Conservation (phyloP, 2,329 filamentous ascomycete species). For the Sarocladium oryzae region DNA sequence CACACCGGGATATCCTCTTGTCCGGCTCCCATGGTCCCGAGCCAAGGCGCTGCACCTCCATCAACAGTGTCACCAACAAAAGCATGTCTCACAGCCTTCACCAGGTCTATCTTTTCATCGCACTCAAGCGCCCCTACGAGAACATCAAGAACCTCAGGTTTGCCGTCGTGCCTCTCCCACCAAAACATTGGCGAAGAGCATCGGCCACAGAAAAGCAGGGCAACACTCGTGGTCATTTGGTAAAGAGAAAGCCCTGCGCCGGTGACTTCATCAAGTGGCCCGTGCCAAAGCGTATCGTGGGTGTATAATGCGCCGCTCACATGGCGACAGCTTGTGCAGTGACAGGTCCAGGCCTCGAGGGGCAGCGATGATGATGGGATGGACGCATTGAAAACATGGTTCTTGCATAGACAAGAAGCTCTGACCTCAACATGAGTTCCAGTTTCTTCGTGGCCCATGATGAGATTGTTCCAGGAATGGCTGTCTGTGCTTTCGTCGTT, state of each 20-base stretch:
- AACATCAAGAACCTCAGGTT: conserved; percentile 18
- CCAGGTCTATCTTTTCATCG: conserved; percentile 17
- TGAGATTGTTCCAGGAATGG: background rate
- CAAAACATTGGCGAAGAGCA: conserved; percentile 39
- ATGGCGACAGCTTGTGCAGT: conserved; percentile 43
- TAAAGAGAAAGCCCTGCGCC: conserved; percentile 22
- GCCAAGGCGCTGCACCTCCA: conserved; percentile 43
- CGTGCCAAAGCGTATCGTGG: conserved; percentile 30
- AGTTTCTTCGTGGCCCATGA: background rate
- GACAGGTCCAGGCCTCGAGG: conserved; percentile 34
- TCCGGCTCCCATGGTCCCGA: conserved; percentile 20
- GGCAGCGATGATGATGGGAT: conserved; percentile 31
- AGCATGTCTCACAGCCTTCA: conserved; percentile 31
- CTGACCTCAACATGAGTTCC: background rate
- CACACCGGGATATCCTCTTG: conserved; percentile 25
- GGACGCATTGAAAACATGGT: conserved; percentile 30
- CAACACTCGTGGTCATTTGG: conserved; percentile 24
- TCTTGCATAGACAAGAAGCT: conserved; percentile 34
- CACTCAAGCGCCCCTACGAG: conserved; percentile 33
- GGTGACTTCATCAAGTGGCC: conserved; percentile 14
- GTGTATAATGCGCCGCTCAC: conserved; percentile 37
- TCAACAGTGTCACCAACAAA: conserved; percentile 45
- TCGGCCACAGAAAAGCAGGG: conserved; percentile 33
- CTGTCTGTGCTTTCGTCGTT: background rate
- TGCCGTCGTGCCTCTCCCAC: conserved; percentile 12